Evolutionary conservation across 257 asterid species (phyloP).

Genomic region (Jaltomata sinuosa): DNA sequence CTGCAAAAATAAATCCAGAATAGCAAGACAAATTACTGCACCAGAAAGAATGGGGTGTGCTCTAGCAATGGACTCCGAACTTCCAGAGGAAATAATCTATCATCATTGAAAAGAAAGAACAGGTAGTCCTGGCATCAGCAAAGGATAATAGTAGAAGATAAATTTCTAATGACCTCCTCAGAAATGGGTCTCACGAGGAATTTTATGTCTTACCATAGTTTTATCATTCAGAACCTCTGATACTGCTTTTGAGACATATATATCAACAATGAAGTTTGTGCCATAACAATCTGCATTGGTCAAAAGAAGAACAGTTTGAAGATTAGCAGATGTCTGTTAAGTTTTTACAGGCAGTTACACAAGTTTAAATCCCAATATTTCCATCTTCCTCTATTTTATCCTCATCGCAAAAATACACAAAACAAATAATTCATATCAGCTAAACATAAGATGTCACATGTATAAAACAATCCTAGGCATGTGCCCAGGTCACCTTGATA

Average conservation of each 20-base stretch:
- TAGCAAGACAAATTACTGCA: constrained; percentile 22
- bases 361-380: neutral
- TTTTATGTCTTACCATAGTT: constrained; percentile 41
- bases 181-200: neutral
- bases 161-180: neutral
- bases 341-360: neutral
- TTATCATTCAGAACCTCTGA: constrained; percentile 52
- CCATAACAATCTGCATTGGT: constrained; percentile 52
- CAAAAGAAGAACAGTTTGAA: constrained; percentile 7
- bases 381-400: neutral
- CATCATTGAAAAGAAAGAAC: constrained; percentile 20
- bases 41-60: constrained; percentile 82
- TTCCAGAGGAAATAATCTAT: constrained; percentile 80
- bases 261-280: constrained; percentile 46
- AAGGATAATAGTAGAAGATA: constrained; percentile 7
- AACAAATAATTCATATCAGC: neutral
- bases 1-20: constrained; percentile 6
- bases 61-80: constrained; percentile 44
- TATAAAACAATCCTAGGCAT: neutral
- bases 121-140: constrained; percentile 11
- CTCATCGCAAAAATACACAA: neutral
- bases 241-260: constrained; percentile 48
- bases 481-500: neutral
- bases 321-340: constrained; percentile 1
- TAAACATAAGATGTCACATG: neutral